These are phyloP conservation scores for Teunomyces panamensis DNA, from an alignment of 805 yeast species.

Conservation along the genomic window DNA sequence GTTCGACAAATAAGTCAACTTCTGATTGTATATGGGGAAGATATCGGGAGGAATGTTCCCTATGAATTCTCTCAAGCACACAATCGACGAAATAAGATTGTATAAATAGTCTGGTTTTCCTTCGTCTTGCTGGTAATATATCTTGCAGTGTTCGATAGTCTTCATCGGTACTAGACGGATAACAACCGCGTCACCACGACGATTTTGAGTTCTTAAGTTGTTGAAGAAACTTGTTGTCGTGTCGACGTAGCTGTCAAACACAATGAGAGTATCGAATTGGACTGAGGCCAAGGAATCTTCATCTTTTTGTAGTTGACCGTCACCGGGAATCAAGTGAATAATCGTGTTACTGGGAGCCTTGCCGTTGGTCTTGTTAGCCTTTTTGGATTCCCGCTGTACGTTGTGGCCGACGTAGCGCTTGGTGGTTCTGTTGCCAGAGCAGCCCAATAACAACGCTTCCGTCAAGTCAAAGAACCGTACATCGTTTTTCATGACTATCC, in stretches of 20 bases:
- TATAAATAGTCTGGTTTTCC: slow-evolving; percentile 45
- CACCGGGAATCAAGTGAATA: slow-evolving; percentile 14
- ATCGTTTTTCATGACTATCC: slow-evolving; percentile 65
- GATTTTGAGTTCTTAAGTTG: slow-evolving; percentile 27
- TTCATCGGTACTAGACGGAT: slow-evolving; percentile 72
- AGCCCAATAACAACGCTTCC: slow-evolving; percentile 69
- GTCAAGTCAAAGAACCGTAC: slow-evolving; percentile 64
- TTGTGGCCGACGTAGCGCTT: slow-evolving; percentile 62
- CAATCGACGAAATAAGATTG: slow-evolving; percentile 76
- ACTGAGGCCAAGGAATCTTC: slow-evolving; percentile 21
- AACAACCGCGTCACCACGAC: slow-evolving; percentile 44
- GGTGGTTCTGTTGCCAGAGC: slow-evolving; percentile 43
- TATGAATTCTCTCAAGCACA: slow-evolving; percentile 74
- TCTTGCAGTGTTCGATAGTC: slow-evolving; percentile 78
- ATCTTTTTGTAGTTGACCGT: slow-evolving; percentile 16
- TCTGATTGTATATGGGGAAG: slow-evolving; percentile 68
- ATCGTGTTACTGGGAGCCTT: slow-evolving; percentile 3
- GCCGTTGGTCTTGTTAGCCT: slow-evolving; percentile 9
- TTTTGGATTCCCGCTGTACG: slow-evolving; percentile 46
- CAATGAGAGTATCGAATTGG: slow-evolving; percentile 57
- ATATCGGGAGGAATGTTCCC: slow-evolving; percentile 81
- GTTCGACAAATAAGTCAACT: slow-evolving; percentile 56
- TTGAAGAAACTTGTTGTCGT: slow-evolving; percentile 29
- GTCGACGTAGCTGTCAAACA: slow-evolving; percentile 62
- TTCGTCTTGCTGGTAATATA: slow-evolving; percentile 36